phyloP scores from a whole-genome alignment of 495 filamentous ascomycete genomes.

The Delitschia confertaspora region DNA sequence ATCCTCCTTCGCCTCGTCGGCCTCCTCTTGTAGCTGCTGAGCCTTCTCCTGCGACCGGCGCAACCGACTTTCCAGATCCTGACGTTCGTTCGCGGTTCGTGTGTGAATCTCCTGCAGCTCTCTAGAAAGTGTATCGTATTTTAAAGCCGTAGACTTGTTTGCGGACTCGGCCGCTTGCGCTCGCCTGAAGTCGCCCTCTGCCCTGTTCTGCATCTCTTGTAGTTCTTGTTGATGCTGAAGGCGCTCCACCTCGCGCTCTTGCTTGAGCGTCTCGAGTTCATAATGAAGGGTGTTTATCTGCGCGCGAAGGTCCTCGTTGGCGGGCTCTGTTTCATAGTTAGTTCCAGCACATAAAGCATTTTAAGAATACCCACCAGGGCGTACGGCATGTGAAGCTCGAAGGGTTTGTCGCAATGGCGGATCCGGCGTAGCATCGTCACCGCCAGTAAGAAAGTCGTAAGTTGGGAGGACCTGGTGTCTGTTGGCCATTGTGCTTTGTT shows the following conservation, averaged over 20 bases:
- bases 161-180: constrained; percentile 66
- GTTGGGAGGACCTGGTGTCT: constrained; percentile 12
- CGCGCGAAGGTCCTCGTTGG: constrained; percentile 58
- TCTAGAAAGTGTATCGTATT: constrained; percentile 59
- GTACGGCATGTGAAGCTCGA: constrained; percentile 13
- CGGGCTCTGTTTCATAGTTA: constrained; percentile 34
- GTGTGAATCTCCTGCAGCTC: constrained; percentile 67
- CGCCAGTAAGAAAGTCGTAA: constrained; percentile 20
- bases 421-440: constrained; percentile 13
- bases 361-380: constrained; percentile 7
- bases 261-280: constrained; percentile 65
- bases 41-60: constrained; percentile 65
- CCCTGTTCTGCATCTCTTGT: constrained; percentile 60
- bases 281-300: constrained; percentile 61
- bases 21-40: constrained; percentile 61
- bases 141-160: constrained; percentile 56
- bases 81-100: constrained; percentile 54
- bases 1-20: constrained; percentile 64
- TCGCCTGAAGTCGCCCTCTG: constrained; percentile 74
- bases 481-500: no score
- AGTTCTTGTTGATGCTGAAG: constrained; percentile 77
- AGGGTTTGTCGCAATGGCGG: constrained; percentile 17
- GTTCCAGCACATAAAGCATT: no score
- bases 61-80: constrained; percentile 60
- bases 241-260: constrained; percentile 71